Base-by-base conservation (phyloP, 2,329 filamentous ascomycete genomes). In the Periconia digitata region DNA sequence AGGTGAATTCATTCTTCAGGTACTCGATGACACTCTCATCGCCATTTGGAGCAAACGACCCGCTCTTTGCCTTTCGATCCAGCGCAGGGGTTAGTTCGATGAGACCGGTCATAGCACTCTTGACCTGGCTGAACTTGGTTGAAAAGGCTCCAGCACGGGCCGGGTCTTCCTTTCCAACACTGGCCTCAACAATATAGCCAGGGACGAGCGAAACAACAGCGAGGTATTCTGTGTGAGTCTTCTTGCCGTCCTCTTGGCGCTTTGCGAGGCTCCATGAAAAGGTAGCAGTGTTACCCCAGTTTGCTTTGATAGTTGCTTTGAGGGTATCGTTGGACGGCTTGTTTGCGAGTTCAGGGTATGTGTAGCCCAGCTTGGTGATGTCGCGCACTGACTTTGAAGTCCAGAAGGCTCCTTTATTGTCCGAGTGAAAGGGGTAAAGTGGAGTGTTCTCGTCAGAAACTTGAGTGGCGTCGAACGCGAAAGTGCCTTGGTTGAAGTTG, bases 361-460 rank as follows among this genome's bases (percentile, higher is more conserved):
- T 59, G 51, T 62, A 62, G 16, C 55, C 51, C 29, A 62, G 21
- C 13, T 44, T 35, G 1, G 16, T 3, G 18, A 49, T 55, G 23
- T 50, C 42, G 6, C 48, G 38, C 32, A 44, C 43, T 29, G 36
- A 34, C 8, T 44, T 38, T 10, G 56, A 58, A 4, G 50, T 58
- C 56, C 53, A 57, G 43, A 55, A 62, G 13, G 47, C 46, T 15
- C 55, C 56, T 3, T 13, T 20, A 3, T 47, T 42, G 36, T 55
- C 50, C 18, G 44, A 47, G 41, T 59, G 54, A 51, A 61, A 61
- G 15, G 56, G 58, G 6, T 42, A 52, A 7, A 61, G 52, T 15
- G 27, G 27, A 32, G 27, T 32, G 27, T 32, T 32, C 3, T 15
- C 27, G 27, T 32, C 27, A 10, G 27, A 38, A 3, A 16, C 10